Evolutionary conservation across 2,329 filamentous ascomycete species (phyloP).

Genomic region (Fusarium zealandicum): DNA sequence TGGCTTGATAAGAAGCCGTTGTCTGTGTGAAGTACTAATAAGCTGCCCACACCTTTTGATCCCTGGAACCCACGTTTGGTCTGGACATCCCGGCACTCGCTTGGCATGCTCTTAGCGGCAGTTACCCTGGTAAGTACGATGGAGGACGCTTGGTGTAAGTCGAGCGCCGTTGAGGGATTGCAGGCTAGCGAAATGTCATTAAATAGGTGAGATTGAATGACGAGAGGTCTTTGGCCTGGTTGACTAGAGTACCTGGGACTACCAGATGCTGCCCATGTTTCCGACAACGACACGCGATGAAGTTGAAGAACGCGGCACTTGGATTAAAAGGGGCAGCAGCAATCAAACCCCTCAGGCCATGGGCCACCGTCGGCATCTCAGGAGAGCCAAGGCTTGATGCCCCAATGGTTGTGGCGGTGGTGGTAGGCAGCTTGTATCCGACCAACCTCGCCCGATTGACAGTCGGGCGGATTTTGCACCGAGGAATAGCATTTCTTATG

Average conservation of each 20-base stretch:
- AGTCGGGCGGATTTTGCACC: constrained; percentile 6
- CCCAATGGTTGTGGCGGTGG: constrained; percentile 23
- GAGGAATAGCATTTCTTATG: constrained; percentile 24
- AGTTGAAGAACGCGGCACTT: constrained; percentile 12
- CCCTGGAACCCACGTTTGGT: constrained; percentile 39
- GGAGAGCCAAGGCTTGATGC: constrained; percentile 27
- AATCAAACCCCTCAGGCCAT: constrained; percentile 30
- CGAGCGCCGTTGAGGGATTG: constrained; percentile 12
- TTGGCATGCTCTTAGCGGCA: constrained; percentile 31
- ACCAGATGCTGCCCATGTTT: too few species aligned
- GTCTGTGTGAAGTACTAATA: constrained; percentile 1
- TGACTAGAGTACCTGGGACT: background rate
- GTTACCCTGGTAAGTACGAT: constrained; percentile 19
- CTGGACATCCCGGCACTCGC: constrained; percentile 31
- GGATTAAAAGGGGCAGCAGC: constrained; percentile 20
- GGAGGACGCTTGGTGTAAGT: constrained; percentile 23
- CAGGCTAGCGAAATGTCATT: constrained; percentile 1
- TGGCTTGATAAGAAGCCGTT: constrained; percentile 2
- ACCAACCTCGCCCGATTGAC: constrained; percentile 13
- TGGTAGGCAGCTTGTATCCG: constrained; percentile 9
- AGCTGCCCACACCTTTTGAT: constrained; percentile 8
- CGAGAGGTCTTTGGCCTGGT: background rate
- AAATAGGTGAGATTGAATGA: background rate
- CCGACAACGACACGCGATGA: background rate
- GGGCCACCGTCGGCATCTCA: constrained; percentile 21